These are phyloP conservation scores for Allium sativum DNA, from an alignment of 106 monocot species.

Conservation along the genomic window DNA sequence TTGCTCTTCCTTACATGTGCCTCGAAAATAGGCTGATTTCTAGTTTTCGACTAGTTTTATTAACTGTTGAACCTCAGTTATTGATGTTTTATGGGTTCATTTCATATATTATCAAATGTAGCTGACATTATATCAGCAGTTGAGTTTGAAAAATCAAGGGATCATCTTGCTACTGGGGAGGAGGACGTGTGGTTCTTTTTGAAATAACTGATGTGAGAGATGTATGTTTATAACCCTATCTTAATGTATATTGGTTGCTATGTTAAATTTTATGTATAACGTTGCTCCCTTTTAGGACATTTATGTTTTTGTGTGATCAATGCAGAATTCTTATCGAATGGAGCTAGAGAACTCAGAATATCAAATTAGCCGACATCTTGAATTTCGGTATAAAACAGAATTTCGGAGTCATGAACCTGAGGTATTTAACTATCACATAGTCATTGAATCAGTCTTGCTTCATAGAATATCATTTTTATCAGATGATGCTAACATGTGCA, in stretches of 20 bases:
- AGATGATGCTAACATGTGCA: slow-evolving; percentile 12
- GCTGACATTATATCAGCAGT: slow-evolving; percentile 83
- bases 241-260: slow-evolving; percentile 1
- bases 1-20: too few relatives aligned
- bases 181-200: slow-evolving; percentile 77
- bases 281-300: slow-evolving; percentile 1
- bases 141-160: slow-evolving; percentile 74
- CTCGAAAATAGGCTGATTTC: too few relatives aligned
- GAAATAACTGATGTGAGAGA: slow-evolving; percentile 56
- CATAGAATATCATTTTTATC: not conserved
- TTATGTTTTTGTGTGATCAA: not conserved
- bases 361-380: slow-evolving; percentile 45
- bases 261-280: not conserved
- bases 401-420: slow-evolving; percentile 92
- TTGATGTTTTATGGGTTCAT: too few relatives aligned
- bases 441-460: not conserved
- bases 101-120: slow-evolving; percentile 11
- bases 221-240: slow-evolving; percentile 13
- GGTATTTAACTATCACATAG: slow-evolving; percentile 15
- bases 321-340: slow-evolving; percentile 34
- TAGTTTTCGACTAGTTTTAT: too few relatives aligned
- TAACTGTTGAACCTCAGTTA: too few relatives aligned
- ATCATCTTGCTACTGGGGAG: slow-evolving; percentile 83
- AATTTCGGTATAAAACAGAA: slow-evolving; percentile 72
- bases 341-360: slow-evolving; percentile 56